A percentile compares a stretch with the other conserved stretches of the same genome.
These are phyloP conservation scores for Cercospora sojina DNA, from an alignment of 2,329 filamentous ascomycete genomes.

Conservation along the genomic window DNA sequence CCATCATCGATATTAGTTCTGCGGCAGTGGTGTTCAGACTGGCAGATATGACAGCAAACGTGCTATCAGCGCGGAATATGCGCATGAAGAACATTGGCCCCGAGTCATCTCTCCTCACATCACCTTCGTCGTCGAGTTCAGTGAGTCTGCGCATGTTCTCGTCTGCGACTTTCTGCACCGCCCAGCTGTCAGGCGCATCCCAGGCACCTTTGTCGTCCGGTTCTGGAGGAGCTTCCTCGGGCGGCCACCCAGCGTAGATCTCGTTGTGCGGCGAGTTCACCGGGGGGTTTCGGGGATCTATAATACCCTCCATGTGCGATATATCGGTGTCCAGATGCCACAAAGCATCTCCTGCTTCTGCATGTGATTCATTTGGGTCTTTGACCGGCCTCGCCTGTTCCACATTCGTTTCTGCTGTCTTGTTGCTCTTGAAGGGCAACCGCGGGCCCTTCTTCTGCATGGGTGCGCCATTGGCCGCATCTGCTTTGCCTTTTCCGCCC, in stretches of 20 bases:
- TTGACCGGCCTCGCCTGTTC: constrained; percentile 45
- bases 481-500: constrained; percentile 24
- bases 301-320: constrained; percentile 85
- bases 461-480: constrained; percentile 22
- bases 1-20: constrained; percentile 84
- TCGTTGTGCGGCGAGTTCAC: constrained; percentile 64
- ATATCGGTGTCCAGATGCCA: constrained; percentile 86
- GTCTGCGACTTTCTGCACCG: constrained; percentile 71
- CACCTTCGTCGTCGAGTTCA: constrained; percentile 68
- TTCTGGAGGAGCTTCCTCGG: constrained; percentile 28
- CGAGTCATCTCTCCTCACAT: constrained; percentile 66
- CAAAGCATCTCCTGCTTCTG: constrained; percentile 47
- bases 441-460: constrained; percentile 39
- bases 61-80: constrained; percentile 89
- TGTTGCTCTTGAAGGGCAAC: constrained; percentile 54
- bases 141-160: constrained; percentile 58
- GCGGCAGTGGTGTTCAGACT: constrained; percentile 78
- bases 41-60: constrained; percentile 88
- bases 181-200: constrained; percentile 97
- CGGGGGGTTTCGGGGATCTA: constrained; percentile 62
- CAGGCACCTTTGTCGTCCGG: constrained; percentile 58
- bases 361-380: constrained; percentile 41
- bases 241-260: constrained; percentile 51
- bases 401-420: constrained; percentile 47
- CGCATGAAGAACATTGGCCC: constrained; percentile 83